These are phyloP conservation scores for Chaetomium globosum DNA, from an alignment of 2,329 filamentous ascomycete species.

Conservation along the genomic window DNA sequence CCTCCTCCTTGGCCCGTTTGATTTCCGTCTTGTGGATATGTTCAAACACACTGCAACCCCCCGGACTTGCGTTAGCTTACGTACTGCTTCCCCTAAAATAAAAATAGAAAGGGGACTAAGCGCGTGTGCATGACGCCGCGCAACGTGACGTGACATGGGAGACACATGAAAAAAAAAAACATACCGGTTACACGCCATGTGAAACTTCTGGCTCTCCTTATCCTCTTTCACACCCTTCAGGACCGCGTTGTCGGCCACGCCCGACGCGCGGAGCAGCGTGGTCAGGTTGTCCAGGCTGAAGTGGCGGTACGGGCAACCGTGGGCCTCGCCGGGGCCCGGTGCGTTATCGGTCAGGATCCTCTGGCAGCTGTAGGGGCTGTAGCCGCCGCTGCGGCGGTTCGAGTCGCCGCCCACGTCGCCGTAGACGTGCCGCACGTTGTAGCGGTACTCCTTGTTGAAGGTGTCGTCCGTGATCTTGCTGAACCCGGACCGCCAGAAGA, in stretches of 20 bases:
- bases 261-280: conserved; percentile 72
- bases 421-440: conserved; percentile 94
- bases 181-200: conserved; percentile 90
- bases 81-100: background rate
- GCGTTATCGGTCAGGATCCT: conserved; percentile 90
- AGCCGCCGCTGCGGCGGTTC: conserved; percentile 83
- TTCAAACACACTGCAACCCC: conserved; percentile 74
- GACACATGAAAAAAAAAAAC: conserved; percentile 35
- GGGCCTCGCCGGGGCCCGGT: conserved; percentile 81
- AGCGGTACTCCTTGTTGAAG: conserved; percentile 97
- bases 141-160: background rate
- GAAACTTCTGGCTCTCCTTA: conserved; percentile 83
- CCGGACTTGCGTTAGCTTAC: background rate
- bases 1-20: conserved; percentile 73
- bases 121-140: background rate
- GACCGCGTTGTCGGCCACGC: conserved; percentile 75
- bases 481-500: conserved; percentile 90
- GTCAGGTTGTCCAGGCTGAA: conserved; percentile 87
- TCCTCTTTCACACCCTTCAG: conserved; percentile 84
- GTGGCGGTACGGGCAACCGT: conserved; percentile 96
- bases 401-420: conserved; percentile 93
- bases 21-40: conserved; percentile 78
- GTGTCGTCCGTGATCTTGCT: conserved; percentile 85
- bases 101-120: background rate
- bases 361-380: conserved; percentile 90